Evolutionary conservation across 768 basidiomycete genomes (phyloP), one percentile per base, ranked within the genome.

Genomic region (Termitomyces sp.): DNA sequence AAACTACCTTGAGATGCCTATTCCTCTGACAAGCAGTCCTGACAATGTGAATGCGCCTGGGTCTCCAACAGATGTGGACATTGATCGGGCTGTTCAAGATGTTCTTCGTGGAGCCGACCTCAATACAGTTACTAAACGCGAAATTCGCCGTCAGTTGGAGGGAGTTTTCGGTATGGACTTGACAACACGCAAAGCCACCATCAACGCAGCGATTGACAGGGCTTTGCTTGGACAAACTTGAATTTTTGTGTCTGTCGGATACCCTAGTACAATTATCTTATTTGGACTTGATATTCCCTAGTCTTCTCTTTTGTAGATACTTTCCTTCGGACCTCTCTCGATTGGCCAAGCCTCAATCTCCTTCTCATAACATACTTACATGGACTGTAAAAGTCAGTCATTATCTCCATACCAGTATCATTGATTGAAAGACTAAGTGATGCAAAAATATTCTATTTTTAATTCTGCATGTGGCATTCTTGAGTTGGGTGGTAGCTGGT

Each of bases 61-160:
- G 33, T 72, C 68, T 8, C 92, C 90, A 0, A 79, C 79, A 0
- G 87, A 92, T 62, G 71, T 71, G 5, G 90, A 92, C 30, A 76
- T 94, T n/a, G 89, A 92, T 45, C 77, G 75, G 14, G 82, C 85
- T 1, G 88, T 95, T 3, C 81, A 88, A 60, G 80, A 84, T 18
- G 79, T 97, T 41, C 75, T 98, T 54, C 81, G 80, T 18, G 72
- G 76, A 14, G 92, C 93, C 1, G 93, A 98, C 72, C 77, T 99
- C 52, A 92, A 94, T 67, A 84, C 85, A 11, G 80, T 97, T 57
- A 98, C 96, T 52, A 98, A 98, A 76, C 86, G 95, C 63, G 90
- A 88, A 63, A 87, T 99, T 52, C 82, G 96, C 40, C 79, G 85
- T 56, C 83, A 85, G 66, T 76, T 99, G 36, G 95, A 98, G 72